phyloP scores from a whole-genome alignment of 2,329 filamentous ascomycete species.

The Lasiodiplodia citricola region DNA sequence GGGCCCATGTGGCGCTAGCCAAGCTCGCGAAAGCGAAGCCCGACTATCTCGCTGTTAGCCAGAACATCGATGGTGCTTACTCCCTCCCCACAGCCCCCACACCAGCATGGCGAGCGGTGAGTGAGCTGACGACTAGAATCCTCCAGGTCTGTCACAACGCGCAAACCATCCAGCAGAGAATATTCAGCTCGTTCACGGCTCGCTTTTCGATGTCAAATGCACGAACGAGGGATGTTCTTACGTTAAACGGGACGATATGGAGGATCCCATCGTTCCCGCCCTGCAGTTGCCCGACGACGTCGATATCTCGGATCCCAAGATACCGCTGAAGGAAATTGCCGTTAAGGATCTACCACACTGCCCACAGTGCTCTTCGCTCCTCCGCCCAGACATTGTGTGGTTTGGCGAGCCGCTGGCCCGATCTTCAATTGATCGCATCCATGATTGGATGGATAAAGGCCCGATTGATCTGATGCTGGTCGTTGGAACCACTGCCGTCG shows the following conservation, averaged over 20 bases:
- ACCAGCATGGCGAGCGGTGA: background rate
- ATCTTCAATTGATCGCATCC: constrained; percentile 48
- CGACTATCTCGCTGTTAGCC: constrained; percentile 32
- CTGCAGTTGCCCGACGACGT: constrained; percentile 4
- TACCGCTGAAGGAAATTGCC: constrained; percentile 26
- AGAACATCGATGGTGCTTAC: constrained; percentile 33
- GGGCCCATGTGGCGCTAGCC: constrained; percentile 33
- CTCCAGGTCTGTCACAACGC: constrained; percentile 30
- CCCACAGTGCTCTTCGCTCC: constrained; percentile 27
- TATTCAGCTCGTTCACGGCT: constrained; percentile 31
- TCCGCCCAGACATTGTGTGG: constrained; percentile 33
- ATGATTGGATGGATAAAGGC: constrained; percentile 26
- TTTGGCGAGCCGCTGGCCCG: constrained; percentile 51
- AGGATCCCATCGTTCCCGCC: constrained; percentile 22
- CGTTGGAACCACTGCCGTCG: constrained; percentile 33
- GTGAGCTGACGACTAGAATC: background rate
- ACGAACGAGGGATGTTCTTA: constrained; percentile 24
- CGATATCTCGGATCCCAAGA: constrained; percentile 25
- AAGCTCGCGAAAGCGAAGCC: constrained; percentile 29
- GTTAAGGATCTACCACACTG: constrained; percentile 30
- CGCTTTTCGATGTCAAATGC: constrained; percentile 31
- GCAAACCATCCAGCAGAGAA: constrained; percentile 27
- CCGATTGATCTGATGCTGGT: constrained; percentile 35
- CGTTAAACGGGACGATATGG: constrained; percentile 20
- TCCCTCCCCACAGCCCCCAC: background rate